Evolutionary conservation across 2,329 filamentous ascomycete species (phyloP).

Genomic region (Colletotrichum orbiculare): DNA sequence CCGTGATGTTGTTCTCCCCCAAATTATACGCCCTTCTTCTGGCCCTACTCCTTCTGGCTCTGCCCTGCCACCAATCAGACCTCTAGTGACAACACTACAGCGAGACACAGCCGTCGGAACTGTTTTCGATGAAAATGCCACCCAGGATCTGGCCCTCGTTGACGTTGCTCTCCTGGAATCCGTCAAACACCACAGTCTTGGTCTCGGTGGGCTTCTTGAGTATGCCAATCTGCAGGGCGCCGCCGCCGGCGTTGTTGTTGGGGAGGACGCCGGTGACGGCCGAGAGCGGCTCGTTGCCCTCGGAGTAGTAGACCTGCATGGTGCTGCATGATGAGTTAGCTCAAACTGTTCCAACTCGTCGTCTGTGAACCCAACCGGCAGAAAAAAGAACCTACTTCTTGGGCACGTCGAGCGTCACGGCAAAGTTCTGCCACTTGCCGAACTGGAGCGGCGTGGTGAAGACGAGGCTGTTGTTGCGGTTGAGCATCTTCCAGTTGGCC

Average conservation of each 20-base stretch:
- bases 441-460: slow-evolving; percentile 61
- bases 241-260: slow-evolving; percentile 66
- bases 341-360: background rate
- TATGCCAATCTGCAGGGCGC: slow-evolving; percentile 71
- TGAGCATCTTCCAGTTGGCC: slow-evolving; percentile 57
- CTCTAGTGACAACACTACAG: background rate
- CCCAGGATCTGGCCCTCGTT: slow-evolving; percentile 64
- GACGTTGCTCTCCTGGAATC: slow-evolving; percentile 58
- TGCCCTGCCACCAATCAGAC: too few species aligned
- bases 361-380: background rate
- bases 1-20: too few species aligned
- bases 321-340: slow-evolving; percentile 52
- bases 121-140: slow-evolving; percentile 65
- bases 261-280: slow-evolving; percentile 56
- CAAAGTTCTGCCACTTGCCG: slow-evolving; percentile 70
- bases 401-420: slow-evolving; percentile 66
- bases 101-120: slow-evolving; percentile 39
- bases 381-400: slow-evolving; percentile 55
- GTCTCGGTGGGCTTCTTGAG: slow-evolving; percentile 67
- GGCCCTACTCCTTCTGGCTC: too few species aligned
- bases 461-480: slow-evolving; percentile 60
- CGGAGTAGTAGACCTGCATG: slow-evolving; percentile 67
- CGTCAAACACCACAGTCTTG: slow-evolving; percentile 57
- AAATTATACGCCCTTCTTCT: too few species aligned
- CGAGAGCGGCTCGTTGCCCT: slow-evolving; percentile 55